A percentile compares a stretch with the other conserved stretches of the same genome.
phyloP scores from a whole-genome alignment of 176 grass and related monocot species.

The Aegilops sharonensis region DNA sequence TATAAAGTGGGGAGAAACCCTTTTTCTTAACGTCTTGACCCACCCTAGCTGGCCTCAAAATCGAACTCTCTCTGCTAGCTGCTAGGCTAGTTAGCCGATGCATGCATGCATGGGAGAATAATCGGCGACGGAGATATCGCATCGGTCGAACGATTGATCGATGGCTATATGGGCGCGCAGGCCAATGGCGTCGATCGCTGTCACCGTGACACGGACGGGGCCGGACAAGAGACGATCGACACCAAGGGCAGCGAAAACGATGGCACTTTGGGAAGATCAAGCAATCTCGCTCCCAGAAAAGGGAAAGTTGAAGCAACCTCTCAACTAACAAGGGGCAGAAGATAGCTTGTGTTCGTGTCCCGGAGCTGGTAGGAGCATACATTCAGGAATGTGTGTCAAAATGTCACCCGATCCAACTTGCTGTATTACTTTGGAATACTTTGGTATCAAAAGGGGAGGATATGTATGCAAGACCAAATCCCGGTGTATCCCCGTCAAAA shows the following conservation, averaged over 20 bases:
- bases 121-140: neutral
- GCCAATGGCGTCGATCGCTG: neutral
- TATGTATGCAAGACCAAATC: neutral
- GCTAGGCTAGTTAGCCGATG: neutral
- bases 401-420: neutral
- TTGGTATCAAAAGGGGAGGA: neutral
- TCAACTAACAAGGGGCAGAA: neutral
- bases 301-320: neutral
- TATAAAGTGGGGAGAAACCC: no score
- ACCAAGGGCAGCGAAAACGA: slow-evolving; percentile 19
- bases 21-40: neutral
- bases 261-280: neutral
- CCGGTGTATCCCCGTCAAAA: neutral
- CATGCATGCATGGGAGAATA: neutral
- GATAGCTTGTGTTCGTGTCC: neutral
- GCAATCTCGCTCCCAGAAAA: neutral
- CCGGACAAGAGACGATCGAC: neutral
- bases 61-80: neutral
- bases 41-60: neutral
- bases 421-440: slow-evolving; percentile 2
- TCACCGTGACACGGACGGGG: neutral
- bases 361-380: neutral
- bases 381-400: neutral
- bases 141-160: neutral
- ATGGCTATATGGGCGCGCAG: neutral